Evolutionary conservation across 2,329 filamentous ascomycete genomes (phyloP), one percentile per base, ranked within the genome.

Genomic region (Venturia nashicola): DNA sequence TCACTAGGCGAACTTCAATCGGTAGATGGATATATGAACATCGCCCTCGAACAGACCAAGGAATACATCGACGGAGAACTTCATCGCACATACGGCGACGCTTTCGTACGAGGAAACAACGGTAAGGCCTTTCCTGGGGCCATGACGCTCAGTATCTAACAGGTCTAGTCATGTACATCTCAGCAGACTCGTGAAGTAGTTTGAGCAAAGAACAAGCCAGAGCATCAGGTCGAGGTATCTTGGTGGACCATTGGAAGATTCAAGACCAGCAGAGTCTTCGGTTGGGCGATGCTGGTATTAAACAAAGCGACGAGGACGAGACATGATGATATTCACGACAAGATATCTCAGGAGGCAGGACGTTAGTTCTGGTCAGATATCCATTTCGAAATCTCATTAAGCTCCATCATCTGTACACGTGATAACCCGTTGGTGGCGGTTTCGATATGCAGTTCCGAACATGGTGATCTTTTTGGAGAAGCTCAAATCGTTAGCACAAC

Each of bases 11-110:
- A 97, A 74, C 83, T 97, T 44, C 92, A 97, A 75, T 96, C 92
- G 0, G 93, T 99, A 61, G 94, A 99, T 76, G 94, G 94, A 62
- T 99, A 97, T 78, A 99, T 99, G 94, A 99, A 99, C 78, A 97
- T 99, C 74, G 93, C 94, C 14, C 84, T 99, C 39, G 94, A 99
- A 76, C 94, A 96, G 78, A 96, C 91, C 23, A 87, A 90, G 68
- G 94, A 99, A 77, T 91, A 87, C 70, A 88, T 97, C 69, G 88
- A 96, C 72, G 93, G 92, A 51, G 84, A 86, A 68, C 85, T 93
- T 76, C 84, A 89, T 70, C 84, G 90, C 71, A 89, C 84, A 63
- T 97, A 96, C 74, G 93, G 93, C 8, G 93, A 97, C 80, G 91
- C 93, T 5, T 97, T 97, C 75, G 89, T 97, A 65, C 84, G 93